Evolutionary conservation across 163 green algal species (phyloP).

Genomic region (Chloromonas sp.): DNA sequence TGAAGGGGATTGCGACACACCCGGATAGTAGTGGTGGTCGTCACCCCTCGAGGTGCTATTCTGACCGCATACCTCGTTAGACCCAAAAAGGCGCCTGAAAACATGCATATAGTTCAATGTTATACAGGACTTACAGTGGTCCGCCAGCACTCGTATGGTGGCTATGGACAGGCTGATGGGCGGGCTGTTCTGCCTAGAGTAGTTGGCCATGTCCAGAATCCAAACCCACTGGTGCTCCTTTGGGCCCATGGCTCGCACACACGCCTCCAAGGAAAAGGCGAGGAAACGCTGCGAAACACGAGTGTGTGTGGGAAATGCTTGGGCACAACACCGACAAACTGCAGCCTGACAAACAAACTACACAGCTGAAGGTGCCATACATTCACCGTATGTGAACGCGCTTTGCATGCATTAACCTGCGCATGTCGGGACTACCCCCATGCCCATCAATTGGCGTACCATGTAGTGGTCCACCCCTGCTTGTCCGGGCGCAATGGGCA

Average conservation of each 20-base stretch:
- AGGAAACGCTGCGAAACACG: constrained; percentile 10
- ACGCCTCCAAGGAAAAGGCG: constrained; percentile 20
- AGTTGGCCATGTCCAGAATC: constrained; percentile 29
- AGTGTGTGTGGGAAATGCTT: not conserved
- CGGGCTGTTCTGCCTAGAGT: constrained; percentile 25
- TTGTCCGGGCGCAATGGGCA: not conserved
- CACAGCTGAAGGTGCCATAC: no score
- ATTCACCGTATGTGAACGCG: no score
- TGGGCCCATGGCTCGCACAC: constrained; percentile 18
- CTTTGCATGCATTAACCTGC: not conserved
- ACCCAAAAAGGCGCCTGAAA: not conserved
- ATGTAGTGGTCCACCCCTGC: constrained; percentile 6
- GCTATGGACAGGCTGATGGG: constrained; percentile 23
- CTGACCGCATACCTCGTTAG: no score
- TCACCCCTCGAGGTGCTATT: no score
- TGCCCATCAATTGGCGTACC: not conserved
- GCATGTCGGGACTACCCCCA: not conserved
- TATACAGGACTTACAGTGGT: constrained; percentile 22
- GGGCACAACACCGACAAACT: not conserved
- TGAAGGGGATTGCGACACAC: no score
- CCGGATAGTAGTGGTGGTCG: no score
- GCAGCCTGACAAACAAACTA: not conserved
- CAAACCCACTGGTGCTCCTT: constrained; percentile 18
- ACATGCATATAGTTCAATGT: no score
- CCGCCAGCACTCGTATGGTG: constrained; percentile 22